Conservation (phyloP, 768 basidiomycete genomes). For the Dentipellis sp. region DNA sequence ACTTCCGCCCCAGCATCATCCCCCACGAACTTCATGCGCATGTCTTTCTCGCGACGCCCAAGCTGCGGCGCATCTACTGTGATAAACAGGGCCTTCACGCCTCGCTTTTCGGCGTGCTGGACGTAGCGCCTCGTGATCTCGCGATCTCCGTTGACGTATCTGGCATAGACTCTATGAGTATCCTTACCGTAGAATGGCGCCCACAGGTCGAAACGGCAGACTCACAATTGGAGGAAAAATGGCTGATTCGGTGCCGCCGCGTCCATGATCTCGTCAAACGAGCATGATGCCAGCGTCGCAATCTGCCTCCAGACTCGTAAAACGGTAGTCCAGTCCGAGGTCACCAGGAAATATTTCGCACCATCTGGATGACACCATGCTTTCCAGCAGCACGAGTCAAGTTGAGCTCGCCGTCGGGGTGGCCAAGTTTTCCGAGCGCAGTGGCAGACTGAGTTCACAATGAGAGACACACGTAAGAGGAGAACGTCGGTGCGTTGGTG, state of each 20-base stretch:
- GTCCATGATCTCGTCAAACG: slow-evolving; percentile 89
- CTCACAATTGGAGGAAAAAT: slow-evolving; percentile 78
- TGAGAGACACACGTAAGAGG: background rate
- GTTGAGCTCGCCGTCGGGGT: slow-evolving; percentile 89
- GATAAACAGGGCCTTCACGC: slow-evolving; percentile 88
- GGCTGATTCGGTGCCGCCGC: slow-evolving; percentile 68
- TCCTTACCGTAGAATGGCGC: background rate
- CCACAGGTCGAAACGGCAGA: background rate
- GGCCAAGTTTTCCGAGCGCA: slow-evolving; percentile 86
- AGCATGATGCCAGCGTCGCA: slow-evolving; percentile 91
- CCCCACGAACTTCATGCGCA: background rate
- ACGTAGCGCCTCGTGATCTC: slow-evolving; percentile 78
- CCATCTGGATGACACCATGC: slow-evolving; percentile 66
- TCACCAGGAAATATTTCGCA: slow-evolving; percentile 13
- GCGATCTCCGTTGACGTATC: slow-evolving; percentile 88
- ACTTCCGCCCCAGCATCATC: background rate
- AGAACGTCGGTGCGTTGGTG: background rate
- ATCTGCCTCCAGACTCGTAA: slow-evolving; percentile 42
- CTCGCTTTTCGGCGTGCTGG: slow-evolving; percentile 80
- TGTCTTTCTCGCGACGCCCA: slow-evolving; percentile 76
- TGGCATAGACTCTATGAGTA: slow-evolving; percentile 17
- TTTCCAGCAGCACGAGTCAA: slow-evolving; percentile 82
- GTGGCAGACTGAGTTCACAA: slow-evolving; percentile 53
- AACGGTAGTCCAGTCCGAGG: background rate
- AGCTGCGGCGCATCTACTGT: slow-evolving; percentile 96